A percentile compares a stretch with the other conserved stretches of the same genome.
phyloP scores from a whole-genome alignment of 345 rosid species.

The Euclidium syriacum region DNA sequence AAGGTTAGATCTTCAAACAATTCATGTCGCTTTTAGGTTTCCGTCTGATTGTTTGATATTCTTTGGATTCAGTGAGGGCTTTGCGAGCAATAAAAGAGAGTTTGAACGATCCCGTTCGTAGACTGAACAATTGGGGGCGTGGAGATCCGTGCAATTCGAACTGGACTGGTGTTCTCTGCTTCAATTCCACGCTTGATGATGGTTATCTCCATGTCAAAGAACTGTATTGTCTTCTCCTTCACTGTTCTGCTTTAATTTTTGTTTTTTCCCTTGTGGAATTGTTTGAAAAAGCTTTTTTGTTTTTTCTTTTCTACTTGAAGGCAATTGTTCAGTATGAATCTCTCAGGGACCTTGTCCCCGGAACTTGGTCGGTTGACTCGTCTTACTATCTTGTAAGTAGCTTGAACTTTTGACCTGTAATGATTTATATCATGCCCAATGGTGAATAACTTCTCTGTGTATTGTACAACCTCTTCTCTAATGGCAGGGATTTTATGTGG shows the following conservation, averaged over 20 bases:
- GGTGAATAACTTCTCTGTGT: background rate
- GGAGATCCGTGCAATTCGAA: slow-evolving; percentile 86
- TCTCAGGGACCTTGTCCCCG: slow-evolving; percentile 76
- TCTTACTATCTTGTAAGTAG: slow-evolving; percentile 53
- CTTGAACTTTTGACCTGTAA: background rate
- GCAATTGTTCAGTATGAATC: slow-evolving; percentile 71
- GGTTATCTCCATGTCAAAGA: slow-evolving; percentile 76
- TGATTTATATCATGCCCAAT: background rate
- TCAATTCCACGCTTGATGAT: slow-evolving; percentile 44
- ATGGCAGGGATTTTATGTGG: slow-evolving; percentile 95
- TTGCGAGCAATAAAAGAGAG: slow-evolving; percentile 46
- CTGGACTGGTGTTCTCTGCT: slow-evolving; percentile 92
- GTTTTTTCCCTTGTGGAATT: background rate
- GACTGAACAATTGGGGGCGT: slow-evolving; percentile 63
- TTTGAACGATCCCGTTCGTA: slow-evolving; percentile 53
- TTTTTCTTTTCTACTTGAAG: slow-evolving; percentile 35
- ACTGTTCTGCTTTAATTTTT: background rate
- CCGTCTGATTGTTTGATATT: background rate
- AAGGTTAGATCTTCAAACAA: slow-evolving; percentile 41
- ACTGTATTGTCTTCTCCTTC: slow-evolving; percentile 46
- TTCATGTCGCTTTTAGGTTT: background rate
- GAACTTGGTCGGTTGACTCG: slow-evolving; percentile 64
- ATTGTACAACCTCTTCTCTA: slow-evolving; percentile 11
- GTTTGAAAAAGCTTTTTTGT: background rate
- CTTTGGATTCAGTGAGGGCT: slow-evolving; percentile 52